Percentiles rank a stretch among this genome's conserved stretches.
phyloP scores from a whole-genome alignment of 2,329 filamentous ascomycete species.

The Setomelanomma holmii region DNA sequence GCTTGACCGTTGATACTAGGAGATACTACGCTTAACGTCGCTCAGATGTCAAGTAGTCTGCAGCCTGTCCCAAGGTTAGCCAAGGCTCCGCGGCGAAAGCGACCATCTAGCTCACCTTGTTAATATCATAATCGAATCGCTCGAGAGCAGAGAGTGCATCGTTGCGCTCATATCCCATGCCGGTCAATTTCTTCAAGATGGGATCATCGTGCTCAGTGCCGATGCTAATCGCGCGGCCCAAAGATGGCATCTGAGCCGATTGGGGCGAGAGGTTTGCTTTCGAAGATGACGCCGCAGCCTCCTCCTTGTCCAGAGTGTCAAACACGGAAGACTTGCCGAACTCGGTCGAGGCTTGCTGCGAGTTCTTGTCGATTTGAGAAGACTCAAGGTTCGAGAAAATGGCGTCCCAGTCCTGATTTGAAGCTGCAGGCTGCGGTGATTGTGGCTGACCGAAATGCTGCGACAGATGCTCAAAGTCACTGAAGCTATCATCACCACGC shows the following conservation, averaged over 20 bases:
- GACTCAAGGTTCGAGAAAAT: slow-evolving; percentile 85
- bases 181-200: slow-evolving; percentile 85
- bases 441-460: slow-evolving; percentile 51
- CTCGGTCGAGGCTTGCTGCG: slow-evolving; percentile 43
- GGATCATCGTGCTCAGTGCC: slow-evolving; percentile 87
- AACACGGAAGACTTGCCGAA: slow-evolving; percentile 45
- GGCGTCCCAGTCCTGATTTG: slow-evolving; percentile 86
- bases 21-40: slow-evolving; percentile 9
- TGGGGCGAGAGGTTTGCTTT: slow-evolving; percentile 26
- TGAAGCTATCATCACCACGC: slow-evolving; percentile 55
- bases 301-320: slow-evolving; percentile 44
- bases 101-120: slow-evolving; percentile 69
- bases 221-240: slow-evolving; percentile 74
- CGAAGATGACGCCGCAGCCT: slow-evolving; percentile 38
- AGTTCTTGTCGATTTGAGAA: slow-evolving; percentile 41
- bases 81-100: background rate
- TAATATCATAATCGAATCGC: slow-evolving; percentile 94
- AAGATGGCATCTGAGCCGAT: slow-evolving; percentile 48
- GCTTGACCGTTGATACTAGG: slow-evolving; percentile 8
- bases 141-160: slow-evolving; percentile 83
- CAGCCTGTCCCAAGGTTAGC: slow-evolving; percentile 40
- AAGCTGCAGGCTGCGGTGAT: slow-evolving; percentile 49
- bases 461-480: slow-evolving; percentile 56
- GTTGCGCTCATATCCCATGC: slow-evolving; percentile 82
- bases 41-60: slow-evolving; percentile 44